Base-by-base conservation (phyloP, 257 asterid species). In the Phtheirospermum japonicum region DNA sequence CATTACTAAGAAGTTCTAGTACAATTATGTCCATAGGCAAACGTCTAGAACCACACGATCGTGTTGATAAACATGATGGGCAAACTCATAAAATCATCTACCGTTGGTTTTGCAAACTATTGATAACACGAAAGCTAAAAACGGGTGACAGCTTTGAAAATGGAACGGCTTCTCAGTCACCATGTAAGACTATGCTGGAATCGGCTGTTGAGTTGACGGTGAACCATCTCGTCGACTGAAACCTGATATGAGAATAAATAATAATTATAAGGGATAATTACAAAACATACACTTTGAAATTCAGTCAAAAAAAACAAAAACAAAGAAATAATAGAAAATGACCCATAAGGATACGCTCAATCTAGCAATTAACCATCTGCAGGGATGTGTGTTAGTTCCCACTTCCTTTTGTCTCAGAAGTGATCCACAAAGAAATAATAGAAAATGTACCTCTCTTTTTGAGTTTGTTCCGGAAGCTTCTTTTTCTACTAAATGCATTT, bases 401-500 rank as follows among this genome's bases (percentile, higher is more conserved):
- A 50, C 57, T 50, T 18, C 32, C 33, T 9, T 50, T 26, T 50
- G 57, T 19, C 33, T 11, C 57, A 50, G 30, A 7, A 50, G 57
- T 50, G 13, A 18, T 50, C 19, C 57, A 50, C n/a, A 50, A 9
- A 50, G 56, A 50, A 50, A 19, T 20, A 50, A 50, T 50, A 50
- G 14, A 12, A 40, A 45, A n/a, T 51, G 36, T 71, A 80, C 90
- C 85, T 73, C 82, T 82, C 77, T 89, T 89, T 80, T 89, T 93
- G 18, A 93, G 62, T 81, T 89, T 93, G 78, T 93, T 93, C 17
- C 99, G 79, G 76, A 93, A 89, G 71, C 99, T 71, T 77, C 99
- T 89, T 80, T 89, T 93, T 69, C 97, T 76, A 77, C 97, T 93
- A 68, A 93, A 93, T 20, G 94, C 99, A 48, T 78, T 85, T 70